Base-by-base conservation (phyloP, 495 filamentous ascomycete genomes). In the Penicillium herquei region DNA sequence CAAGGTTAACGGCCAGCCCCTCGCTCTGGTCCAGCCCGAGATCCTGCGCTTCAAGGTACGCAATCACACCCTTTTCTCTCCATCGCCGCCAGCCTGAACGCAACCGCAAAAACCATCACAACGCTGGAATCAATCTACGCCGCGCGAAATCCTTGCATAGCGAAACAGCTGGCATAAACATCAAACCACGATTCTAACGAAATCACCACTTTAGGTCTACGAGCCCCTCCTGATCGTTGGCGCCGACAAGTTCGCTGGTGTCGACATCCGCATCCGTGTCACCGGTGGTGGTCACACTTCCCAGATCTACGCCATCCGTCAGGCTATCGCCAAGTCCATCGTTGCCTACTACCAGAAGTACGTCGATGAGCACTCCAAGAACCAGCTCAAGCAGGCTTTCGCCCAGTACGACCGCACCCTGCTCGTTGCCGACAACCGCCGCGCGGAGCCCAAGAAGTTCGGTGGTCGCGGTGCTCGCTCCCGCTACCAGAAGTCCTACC, bases 341-440 rank as follows among this genome's bases (percentile, higher is more conserved):
- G 90, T 98, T 70, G 92, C 94, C 76, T 98, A 98, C 88, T 98
- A 96, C 88, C 94, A 97, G 85, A 98, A 98, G 83, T 98, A 87
- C 81, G 90, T 98, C 76, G 94, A 98, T 72, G 94, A 98, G 87
- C 91, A 98, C 86, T 87, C 88, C 81, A 98, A 98, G 90, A 98
- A 97, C 86, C 82, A 88, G 79, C 83, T 98, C 66, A 98, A 98
- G 90, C 87, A 91, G 76, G 88, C 89, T 58, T 84, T 98, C 58
- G 87, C 89, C 69, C 84, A 89, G 74, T 98, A 95, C 84, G 94
- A 98, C 84, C 87, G 94, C 65, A 96, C 90, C 73, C 83, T 98
- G 59, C 86, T 98, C 65, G 94, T 98, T 63, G 95, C 94, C 74
- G 94, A 98, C 73, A 96, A 96, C 84, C 83, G 93, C 65, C 89